phyloP scores from a whole-genome alignment of 768 basidiomycete species.

The Leccinum rimulosum region DNA sequence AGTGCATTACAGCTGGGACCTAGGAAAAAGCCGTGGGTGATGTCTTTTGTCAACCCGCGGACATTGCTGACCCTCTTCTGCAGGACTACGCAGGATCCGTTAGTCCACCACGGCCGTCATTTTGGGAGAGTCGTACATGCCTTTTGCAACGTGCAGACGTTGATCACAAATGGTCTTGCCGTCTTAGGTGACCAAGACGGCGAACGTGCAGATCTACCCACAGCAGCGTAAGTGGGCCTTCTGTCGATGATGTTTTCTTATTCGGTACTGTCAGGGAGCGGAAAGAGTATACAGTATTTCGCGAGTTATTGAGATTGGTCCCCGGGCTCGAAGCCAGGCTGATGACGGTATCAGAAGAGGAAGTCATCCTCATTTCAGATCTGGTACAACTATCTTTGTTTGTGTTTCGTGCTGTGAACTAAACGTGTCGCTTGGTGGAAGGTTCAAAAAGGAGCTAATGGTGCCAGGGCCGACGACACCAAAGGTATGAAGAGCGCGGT shows the following conservation, averaged over 20 bases:
- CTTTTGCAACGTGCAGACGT: not conserved
- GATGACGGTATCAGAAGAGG: not conserved
- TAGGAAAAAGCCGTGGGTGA: not conserved
- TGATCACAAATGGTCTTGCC: not conserved
- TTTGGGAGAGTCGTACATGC: not conserved
- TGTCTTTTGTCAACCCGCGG: not conserved
- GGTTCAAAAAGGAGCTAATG: not conserved
- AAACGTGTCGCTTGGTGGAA: not conserved
- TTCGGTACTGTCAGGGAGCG: not conserved
- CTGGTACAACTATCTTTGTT: not conserved
- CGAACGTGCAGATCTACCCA: not conserved
- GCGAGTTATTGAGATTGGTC: not conserved
- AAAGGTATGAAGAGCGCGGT: not conserved
- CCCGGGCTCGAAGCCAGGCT: not conserved
- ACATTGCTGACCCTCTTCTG: not conserved
- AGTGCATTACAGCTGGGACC: not conserved
- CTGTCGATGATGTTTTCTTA: not conserved
- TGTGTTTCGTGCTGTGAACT: not conserved
- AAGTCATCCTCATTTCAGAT: not conserved
- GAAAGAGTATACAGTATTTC: not conserved
- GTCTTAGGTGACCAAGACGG: not conserved
- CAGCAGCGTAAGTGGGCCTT: not conserved
- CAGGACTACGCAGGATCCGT: not conserved
- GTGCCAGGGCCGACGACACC: not conserved
- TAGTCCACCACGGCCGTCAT: not conserved